Percentiles rank a stretch among this genome's conserved stretches.
Evolutionary conservation across 331 rosid genomes (phyloP).

Genomic region (Phaseolus coccineus): DNA sequence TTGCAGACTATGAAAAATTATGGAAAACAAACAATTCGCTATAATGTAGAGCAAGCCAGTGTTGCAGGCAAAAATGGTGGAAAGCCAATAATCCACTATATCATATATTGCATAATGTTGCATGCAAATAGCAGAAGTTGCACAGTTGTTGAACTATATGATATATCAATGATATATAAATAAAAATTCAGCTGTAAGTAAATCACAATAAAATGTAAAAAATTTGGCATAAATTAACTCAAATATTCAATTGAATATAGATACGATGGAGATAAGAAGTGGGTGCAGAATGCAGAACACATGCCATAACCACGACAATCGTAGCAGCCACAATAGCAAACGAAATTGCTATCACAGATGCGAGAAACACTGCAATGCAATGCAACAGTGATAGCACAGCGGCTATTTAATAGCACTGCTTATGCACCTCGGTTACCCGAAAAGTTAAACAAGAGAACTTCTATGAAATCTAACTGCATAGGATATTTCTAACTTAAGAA

Average conservation of each 20-base stretch:
- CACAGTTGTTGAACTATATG: background rate
- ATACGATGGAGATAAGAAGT: background rate
- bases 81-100: background rate
- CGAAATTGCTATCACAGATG: no score
- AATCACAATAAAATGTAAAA: no score
- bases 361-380: background rate
- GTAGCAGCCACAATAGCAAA: background rate
- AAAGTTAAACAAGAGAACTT: no score
- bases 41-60: no score
- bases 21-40: background rate
- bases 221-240: background rate
- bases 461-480: background rate
- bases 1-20: no score
- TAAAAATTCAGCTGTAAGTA: background rate
- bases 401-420: background rate
- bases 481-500: background rate
- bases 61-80: background rate
- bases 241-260: no score
- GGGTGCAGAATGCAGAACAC: background rate
- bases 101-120: background rate
- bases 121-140: background rate
- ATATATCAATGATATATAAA: no score
- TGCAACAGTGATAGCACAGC: background rate
- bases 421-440: no score
- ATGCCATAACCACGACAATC: background rate